Conservation (phyloP, 2,329 filamentous ascomycete genomes). For the Fusarium metavorans region DNA sequence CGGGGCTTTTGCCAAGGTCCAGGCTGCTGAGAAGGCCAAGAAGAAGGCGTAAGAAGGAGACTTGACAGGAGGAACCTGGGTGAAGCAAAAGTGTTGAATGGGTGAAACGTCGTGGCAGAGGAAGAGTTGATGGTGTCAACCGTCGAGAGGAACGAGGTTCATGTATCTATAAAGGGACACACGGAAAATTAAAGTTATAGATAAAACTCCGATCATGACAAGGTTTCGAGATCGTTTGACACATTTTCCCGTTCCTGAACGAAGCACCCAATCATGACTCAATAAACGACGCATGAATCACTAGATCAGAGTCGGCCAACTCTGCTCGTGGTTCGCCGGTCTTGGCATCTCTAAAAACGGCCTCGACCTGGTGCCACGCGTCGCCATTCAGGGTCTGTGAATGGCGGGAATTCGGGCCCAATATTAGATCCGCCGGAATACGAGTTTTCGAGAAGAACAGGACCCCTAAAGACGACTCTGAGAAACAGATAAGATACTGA, state of each 20-base stretch:
- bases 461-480: not conserved
- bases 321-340: not conserved
- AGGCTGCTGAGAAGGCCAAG: slow-evolving; percentile 42
- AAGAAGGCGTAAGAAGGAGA: slow-evolving; percentile 25
- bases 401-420: not conserved
- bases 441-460: not conserved
- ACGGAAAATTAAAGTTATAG: not conserved
- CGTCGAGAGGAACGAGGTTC: not conserved
- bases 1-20: slow-evolving; percentile 44
- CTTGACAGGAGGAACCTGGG: too few species aligned
- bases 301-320: not conserved
- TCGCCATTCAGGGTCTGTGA: not conserved
- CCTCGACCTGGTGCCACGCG: not conserved
- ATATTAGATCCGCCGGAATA: not conserved
- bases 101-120: not conserved
- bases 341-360: not conserved
- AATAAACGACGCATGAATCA: not conserved
- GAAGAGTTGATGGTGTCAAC: not conserved
- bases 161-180: not conserved
- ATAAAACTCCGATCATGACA: not conserved
- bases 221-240: not conserved
- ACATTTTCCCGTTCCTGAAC: not conserved
- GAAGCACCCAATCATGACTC: not conserved
- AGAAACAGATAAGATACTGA: not conserved
- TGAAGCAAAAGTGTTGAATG: not conserved